A percentile compares a stretch with the other conserved stretches of the same genome.
These are phyloP conservation scores for Mycena indigotica DNA, from an alignment of 768 basidiomycete genomes.

Conservation along the genomic window DNA sequence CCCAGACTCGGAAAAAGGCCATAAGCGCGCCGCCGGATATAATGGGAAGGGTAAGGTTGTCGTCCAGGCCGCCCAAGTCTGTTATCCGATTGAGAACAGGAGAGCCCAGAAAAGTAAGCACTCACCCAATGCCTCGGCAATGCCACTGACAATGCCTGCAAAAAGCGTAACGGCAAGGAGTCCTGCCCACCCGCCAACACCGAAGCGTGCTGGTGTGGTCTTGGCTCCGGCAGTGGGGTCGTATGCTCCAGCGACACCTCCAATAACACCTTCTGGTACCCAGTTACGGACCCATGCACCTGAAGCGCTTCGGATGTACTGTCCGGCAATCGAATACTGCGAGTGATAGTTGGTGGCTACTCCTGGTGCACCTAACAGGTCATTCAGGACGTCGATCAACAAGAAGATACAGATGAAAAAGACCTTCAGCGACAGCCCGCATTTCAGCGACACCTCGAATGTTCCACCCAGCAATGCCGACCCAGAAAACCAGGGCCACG, in stretches of 20 bases:
- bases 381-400: neutral
- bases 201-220: constrained; percentile 20
- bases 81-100: constrained; percentile 2
- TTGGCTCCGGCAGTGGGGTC: constrained; percentile 2
- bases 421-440: constrained; percentile 21
- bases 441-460: constrained; percentile 22
- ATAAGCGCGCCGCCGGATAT: constrained; percentile 64
- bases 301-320: constrained; percentile 12
- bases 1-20: constrained; percentile 33
- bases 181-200: constrained; percentile 48
- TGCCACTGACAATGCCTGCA: constrained; percentile 77
- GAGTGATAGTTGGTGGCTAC: constrained; percentile 14
- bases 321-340: constrained; percentile 24
- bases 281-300: constrained; percentile 19
- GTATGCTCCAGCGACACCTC: constrained; percentile 2
- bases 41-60: constrained; percentile 88
- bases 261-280: constrained; percentile 28
- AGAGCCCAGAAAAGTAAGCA: constrained; percentile 21
- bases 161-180: constrained; percentile 59
- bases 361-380: neutral
- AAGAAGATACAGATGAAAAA: neutral
- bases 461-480: constrained; percentile 6
- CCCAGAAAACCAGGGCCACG: constrained; percentile 21
- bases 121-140: constrained; percentile 89
- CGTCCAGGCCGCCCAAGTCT: constrained; percentile 87